Percentiles rank a stretch among this genome's conserved stretches.
These are phyloP conservation scores for Maudiozyma humilis DNA, from an alignment of 1,139 yeast genomes.

Conservation along the genomic window DNA sequence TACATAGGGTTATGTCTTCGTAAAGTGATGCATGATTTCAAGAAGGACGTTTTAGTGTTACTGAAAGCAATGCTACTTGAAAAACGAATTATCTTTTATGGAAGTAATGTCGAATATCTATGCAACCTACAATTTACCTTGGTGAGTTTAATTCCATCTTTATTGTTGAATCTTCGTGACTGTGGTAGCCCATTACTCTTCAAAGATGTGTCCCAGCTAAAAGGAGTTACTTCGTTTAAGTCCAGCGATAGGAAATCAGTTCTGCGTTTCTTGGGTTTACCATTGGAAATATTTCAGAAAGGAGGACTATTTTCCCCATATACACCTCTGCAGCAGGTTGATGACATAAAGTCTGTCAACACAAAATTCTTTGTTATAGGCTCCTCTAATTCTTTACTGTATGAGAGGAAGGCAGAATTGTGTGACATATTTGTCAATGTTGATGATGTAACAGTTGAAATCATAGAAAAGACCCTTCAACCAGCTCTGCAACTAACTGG, in stretches of 20 bases:
- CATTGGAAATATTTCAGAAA: conserved; percentile 74
- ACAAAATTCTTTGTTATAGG: conserved; percentile 72
- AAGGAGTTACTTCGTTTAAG: conserved; percentile 61
- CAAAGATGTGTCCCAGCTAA: conserved; percentile 44
- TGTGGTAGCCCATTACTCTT: conserved; percentile 74
- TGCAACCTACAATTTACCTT: conserved; percentile 65
- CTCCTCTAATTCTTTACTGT: conserved; percentile 73
- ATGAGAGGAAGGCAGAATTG: conserved; percentile 52
- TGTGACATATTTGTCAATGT: conserved; percentile 52
- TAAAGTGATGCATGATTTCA: conserved; percentile 53
- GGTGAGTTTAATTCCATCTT: conserved; percentile 64
- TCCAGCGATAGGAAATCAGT: conserved; percentile 74
- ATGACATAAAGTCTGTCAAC: conserved; percentile 52
- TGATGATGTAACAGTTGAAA: conserved; percentile 43
- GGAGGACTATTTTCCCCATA: conserved; percentile 91
- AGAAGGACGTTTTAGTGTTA: conserved; percentile 53
- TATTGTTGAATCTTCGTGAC: conserved; percentile 63
- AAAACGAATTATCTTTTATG: conserved; percentile 57
- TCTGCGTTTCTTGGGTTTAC: conserved; percentile 76
- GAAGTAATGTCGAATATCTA: conserved; percentile 73
- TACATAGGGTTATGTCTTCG: conserved; percentile 73
- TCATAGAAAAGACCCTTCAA: conserved; percentile 35
- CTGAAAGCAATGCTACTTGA: conserved; percentile 75
- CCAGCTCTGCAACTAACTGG: conserved; percentile 45
- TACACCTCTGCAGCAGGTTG: conserved; percentile 82